Evolutionary conservation across 805 yeast genomes (phyloP).

Genomic region (Candida tammaniensis): DNA sequence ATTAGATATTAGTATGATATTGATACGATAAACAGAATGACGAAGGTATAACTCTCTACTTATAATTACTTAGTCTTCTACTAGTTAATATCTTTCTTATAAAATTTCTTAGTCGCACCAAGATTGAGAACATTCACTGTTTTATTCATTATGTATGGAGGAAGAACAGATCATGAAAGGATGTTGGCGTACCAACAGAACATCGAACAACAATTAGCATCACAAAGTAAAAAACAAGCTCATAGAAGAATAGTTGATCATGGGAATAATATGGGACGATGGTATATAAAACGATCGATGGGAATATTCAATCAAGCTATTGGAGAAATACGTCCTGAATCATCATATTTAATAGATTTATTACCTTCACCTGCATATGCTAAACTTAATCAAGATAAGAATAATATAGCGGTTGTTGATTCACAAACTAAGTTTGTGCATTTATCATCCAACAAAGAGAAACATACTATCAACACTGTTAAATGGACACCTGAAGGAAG

Average conservation of each 20-base stretch:
- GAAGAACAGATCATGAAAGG: slow-evolving; percentile 16
- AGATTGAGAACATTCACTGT: too few species aligned
- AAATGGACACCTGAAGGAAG: slow-evolving; percentile 97
- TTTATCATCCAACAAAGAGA: slow-evolving; percentile 84
- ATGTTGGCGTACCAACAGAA: slow-evolving; percentile 28
- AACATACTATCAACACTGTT: slow-evolving; percentile 86
- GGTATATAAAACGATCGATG: slow-evolving; percentile 47
- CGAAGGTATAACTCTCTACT: too few species aligned
- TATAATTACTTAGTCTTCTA: too few species aligned
- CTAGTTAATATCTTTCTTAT: too few species aligned
- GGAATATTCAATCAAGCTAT: slow-evolving; percentile 41
- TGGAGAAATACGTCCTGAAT: slow-evolving; percentile 65
- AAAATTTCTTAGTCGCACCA: too few species aligned
- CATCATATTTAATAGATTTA: slow-evolving; percentile 59
- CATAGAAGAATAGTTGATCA: slow-evolving; percentile 75
- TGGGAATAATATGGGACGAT: slow-evolving; percentile 70
- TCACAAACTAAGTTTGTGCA: slow-evolving; percentile 82
- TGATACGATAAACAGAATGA: too few species aligned
- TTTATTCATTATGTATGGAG: slow-evolving; percentile 9
- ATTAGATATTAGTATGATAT: too few species aligned
- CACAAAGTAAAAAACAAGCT: slow-evolving; percentile 49
- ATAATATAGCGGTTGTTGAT: slow-evolving; percentile 53
- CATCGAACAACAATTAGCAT: slow-evolving; percentile 41
- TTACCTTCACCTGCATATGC: slow-evolving; percentile 65
- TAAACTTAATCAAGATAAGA: slow-evolving; percentile 28